A percentile compares a stretch with the other conserved stretches of the same genome.
Evolutionary conservation across 1,139 yeast genomes (phyloP).

Genomic region (Geotrichum histeridarum): DNA sequence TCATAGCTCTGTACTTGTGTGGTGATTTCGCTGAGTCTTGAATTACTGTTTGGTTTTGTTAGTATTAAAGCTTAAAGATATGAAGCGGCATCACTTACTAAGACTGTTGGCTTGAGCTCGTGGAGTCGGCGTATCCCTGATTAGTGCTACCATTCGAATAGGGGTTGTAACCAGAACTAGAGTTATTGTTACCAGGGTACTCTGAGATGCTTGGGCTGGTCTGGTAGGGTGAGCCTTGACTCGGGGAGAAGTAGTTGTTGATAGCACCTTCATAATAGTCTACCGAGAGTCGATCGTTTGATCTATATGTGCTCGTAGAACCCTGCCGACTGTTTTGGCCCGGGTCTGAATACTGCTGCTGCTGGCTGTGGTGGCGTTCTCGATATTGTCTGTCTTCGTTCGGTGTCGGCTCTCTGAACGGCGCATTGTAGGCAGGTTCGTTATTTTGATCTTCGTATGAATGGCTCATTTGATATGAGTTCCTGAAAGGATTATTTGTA

Average conservation of each 20-base stretch:
- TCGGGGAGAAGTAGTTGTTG: conserved; percentile 4
- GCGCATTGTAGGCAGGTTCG: no score
- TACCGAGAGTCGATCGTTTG: conserved; percentile 5
- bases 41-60: no score
- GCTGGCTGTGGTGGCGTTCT: background rate
- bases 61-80: no score
- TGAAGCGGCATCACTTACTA: no score
- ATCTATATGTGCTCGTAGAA: background rate
- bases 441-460: no score
- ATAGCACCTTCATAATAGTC: conserved; percentile 15
- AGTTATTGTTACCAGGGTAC: background rate
- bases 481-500: no score
- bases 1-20: no score
- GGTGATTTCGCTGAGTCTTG: no score
- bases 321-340: background rate
- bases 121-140: no score
- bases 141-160: background rate
- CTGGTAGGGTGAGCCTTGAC: background rate
- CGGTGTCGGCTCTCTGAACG: no score
- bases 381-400: background rate
- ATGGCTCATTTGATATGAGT: no score
- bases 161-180: background rate
- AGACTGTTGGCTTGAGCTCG: no score
- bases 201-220: background rate
- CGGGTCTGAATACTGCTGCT: background rate